These are phyloP conservation scores for Candida ulmi DNA, from an alignment of 805 yeast genomes.

Conservation along the genomic window DNA sequence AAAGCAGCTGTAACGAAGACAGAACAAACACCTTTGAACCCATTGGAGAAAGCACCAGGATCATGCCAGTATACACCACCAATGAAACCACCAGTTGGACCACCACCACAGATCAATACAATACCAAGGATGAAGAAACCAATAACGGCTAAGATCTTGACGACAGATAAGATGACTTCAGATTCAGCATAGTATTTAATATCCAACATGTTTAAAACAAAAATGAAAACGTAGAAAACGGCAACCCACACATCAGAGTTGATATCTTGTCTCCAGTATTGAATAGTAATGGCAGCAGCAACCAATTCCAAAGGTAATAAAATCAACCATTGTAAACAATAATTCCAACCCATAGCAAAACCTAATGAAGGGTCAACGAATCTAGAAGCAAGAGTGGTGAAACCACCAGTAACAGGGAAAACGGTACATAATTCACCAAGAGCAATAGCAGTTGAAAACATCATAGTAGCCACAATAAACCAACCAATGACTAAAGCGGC, in stretches of 20 bases:
- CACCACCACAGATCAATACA: conserved; percentile 59
- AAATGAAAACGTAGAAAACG: conserved; percentile 40
- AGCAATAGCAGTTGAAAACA: conserved; percentile 46
- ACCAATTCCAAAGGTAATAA: conserved; percentile 45
- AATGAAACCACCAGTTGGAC: conserved; percentile 39
- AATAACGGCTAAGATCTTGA: conserved; percentile 61
- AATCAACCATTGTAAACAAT: conserved; percentile 46
- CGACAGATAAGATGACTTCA: conserved; percentile 55
- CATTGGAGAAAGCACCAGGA: conserved; percentile 62
- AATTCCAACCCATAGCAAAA: conserved; percentile 56
- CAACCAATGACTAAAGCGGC: conserved; percentile 35
- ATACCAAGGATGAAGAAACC: conserved; percentile 55
- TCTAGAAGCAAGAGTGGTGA: conserved; percentile 50
- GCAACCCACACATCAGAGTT: conserved; percentile 45
- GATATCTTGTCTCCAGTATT: conserved; percentile 41
- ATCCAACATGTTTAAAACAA: conserved; percentile 45
- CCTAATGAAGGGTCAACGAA: conserved; percentile 57
- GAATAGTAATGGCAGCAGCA: conserved; percentile 49
- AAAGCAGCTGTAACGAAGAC: conserved; percentile 49
- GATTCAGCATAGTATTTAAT: conserved; percentile 51
- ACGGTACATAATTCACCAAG: conserved; percentile 57
- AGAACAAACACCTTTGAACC: conserved; percentile 46
- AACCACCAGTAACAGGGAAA: conserved; percentile 66
- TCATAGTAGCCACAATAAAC: conserved; percentile 41
- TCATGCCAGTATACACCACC: conserved; percentile 40